Evolutionary conservation across 1,139 yeast species (phyloP), one percentile per base, ranked within the genome.

Genomic region (Debaryomyces fabryi): DNA sequence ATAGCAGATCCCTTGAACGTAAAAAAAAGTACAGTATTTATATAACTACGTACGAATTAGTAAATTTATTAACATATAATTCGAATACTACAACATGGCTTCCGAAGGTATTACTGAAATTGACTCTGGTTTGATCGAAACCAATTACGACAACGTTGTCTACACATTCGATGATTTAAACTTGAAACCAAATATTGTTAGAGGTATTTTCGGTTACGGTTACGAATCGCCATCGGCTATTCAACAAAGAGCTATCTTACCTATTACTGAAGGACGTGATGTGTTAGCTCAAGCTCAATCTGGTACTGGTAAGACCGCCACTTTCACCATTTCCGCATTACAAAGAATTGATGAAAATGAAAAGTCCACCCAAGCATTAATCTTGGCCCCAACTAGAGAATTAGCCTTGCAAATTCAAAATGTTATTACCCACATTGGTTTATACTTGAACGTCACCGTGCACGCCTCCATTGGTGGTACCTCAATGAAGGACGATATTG

Each of bases 381-480:
- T 93, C 67, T 83, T 93, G 71, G 96, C 97, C 55, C 99, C 99
- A 71, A 93, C 99, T 72, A 90, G 99, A 82, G 99, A 93, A 81
- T 84, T 93, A 78, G 99, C 98, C 54, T 81, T 90, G 66, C 99
- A 93, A 82, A 93, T 93, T 72, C 96, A 92, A 81, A 90, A 89
- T 74, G 99, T 93, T 68, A 93, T 93, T 58, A 79, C 90, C 68
- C 90, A 93, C 65, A 85, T 93, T 64, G 98, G 98, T 67, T 84
- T 88, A 74, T 92, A 90, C 83, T 84, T 93, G 83, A 85, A 90
- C 67, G 87, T 93, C 59, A 84, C 92, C 59, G 96, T 96, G 65
- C 99, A 93, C 70, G 97, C 98, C 57, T 92, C 97, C 71, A 93
- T 93, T 69, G 99, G 99, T 81, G 99, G 99, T 81, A 92, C 96